Evolutionary conservation across 2,329 filamentous ascomycete genomes (phyloP).

Genomic region (Alternaria gaisen): DNA sequence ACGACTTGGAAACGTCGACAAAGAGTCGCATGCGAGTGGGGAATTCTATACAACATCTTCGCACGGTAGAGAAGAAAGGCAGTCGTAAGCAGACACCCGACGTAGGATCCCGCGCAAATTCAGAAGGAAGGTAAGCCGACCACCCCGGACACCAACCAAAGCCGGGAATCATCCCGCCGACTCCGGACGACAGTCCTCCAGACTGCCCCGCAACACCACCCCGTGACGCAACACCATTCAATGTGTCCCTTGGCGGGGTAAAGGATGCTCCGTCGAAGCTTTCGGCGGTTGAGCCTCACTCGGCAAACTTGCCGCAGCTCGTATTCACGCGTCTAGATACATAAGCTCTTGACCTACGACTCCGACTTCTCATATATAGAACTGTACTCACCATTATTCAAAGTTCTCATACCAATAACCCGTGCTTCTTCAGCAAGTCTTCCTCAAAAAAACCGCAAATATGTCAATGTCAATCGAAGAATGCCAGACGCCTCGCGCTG

Average conservation of each 20-base stretch:
- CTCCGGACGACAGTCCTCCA: slow-evolving; percentile 33
- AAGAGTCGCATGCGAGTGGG: neutral
- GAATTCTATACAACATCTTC: neutral
- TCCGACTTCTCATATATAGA: neutral
- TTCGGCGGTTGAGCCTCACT: slow-evolving; percentile 1
- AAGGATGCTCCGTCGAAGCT: slow-evolving; percentile 6
- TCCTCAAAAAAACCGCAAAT: slow-evolving; percentile 17
- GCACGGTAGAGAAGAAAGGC: neutral
- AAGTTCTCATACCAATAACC: neutral
- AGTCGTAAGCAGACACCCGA: neutral
- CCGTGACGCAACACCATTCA: slow-evolving; percentile 24
- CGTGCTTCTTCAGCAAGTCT: neutral
- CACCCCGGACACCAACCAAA: slow-evolving; percentile 8
- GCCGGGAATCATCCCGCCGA: slow-evolving; percentile 9
- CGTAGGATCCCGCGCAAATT: neutral
- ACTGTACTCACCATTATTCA: neutral
- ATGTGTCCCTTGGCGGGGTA: slow-evolving; percentile 9
- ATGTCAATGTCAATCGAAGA: slow-evolving; percentile 50
- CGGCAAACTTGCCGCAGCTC: neutral
- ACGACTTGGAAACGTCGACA: neutral
- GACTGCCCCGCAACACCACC: slow-evolving; percentile 32
- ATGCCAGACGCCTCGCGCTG: slow-evolving; percentile 32
- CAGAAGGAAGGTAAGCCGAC: slow-evolving; percentile 27
- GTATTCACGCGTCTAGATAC: slow-evolving; percentile 2
- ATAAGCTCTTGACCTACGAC: neutral